Percentiles rank a stretch among this genome's conserved stretches.
These are phyloP conservation scores for Dactylis glomerata DNA, from an alignment of 176 grass and related monocot species.

Conservation along the genomic window DNA sequence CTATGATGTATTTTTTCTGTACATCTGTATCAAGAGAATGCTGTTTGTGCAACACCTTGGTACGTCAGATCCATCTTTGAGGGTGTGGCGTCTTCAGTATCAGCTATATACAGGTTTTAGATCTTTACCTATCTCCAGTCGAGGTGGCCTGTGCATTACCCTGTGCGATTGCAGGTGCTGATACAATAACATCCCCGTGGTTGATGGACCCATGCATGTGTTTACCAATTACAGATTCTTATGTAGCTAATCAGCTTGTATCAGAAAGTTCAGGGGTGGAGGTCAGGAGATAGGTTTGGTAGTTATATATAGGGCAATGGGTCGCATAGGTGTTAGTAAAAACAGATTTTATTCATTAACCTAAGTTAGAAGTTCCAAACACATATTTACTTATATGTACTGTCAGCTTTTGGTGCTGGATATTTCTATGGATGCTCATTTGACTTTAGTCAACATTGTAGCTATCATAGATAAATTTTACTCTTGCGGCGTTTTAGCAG, in stretches of 20 bases:
- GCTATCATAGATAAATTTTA: not conserved
- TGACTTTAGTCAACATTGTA: not conserved
- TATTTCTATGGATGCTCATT: not conserved
- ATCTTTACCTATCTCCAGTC: not conserved
- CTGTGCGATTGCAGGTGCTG: not conserved
- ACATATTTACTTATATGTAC: not conserved
- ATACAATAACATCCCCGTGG: not conserved
- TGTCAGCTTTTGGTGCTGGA: not conserved
- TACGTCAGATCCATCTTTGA: not conserved
- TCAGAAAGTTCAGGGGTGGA: not conserved
- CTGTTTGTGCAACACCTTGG: not conserved
- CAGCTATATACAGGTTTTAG: not conserved
- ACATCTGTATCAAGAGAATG: not conserved
- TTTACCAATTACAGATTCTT: not conserved
- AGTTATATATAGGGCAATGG: slow-evolving; percentile 4
- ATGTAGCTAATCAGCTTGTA: not conserved
- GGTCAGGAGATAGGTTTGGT: slow-evolving; percentile 5
- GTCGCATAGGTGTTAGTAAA: not conserved
- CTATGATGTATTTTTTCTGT: not conserved
- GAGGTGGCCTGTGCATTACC: not conserved
- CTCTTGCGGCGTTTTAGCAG: not conserved
- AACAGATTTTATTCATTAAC: not conserved
- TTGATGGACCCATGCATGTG: not conserved
- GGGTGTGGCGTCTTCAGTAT: not conserved
- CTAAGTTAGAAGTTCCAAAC: not conserved